Percentiles rank a stretch among this genome's conserved stretches.
phyloP scores from a whole-genome alignment of 192 early-diverging fungal species.

The Backusella australiensis region DNA sequence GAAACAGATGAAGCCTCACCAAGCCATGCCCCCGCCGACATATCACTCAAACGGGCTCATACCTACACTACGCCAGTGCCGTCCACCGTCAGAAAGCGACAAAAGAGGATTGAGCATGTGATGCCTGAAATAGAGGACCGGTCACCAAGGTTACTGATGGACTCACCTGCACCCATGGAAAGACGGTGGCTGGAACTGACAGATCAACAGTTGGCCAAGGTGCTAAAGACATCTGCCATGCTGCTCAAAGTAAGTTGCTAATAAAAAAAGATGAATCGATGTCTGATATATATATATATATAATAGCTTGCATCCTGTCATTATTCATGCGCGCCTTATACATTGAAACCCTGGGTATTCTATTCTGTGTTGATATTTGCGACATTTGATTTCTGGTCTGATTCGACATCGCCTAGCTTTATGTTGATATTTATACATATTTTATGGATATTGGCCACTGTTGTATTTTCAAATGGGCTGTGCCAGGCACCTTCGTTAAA shows the following conservation, averaged over 20 bases:
- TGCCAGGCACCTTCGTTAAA: background rate
- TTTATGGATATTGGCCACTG: conserved; percentile 17
- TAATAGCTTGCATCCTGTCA: conserved; percentile 37
- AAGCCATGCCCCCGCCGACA: background rate
- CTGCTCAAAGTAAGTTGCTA: conserved; percentile 10
- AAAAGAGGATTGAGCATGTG: background rate
- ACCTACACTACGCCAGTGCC: background rate
- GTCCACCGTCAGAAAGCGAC: background rate
- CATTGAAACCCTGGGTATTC: conserved; percentile 18
- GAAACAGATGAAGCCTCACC: background rate
- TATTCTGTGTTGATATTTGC: conserved; percentile 41
- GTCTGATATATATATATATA: background rate
- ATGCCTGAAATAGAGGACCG: background rate
- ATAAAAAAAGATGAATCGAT: background rate
- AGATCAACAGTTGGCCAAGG: background rate
- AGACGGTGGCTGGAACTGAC: background rate
- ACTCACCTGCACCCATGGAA: background rate
- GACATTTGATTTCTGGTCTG: conserved; percentile 34
- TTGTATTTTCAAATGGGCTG: conserved; percentile 13
- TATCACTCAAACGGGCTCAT: background rate
- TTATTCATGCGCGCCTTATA: conserved; percentile 38
- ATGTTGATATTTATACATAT: conserved; percentile 22
- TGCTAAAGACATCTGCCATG: conserved; percentile 11
- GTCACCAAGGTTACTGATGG: background rate
- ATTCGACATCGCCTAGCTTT: conserved; percentile 17